phyloP scores from a whole-genome alignment of 352 stramenopile genomes.

The Phytophthora pinifolia region DNA sequence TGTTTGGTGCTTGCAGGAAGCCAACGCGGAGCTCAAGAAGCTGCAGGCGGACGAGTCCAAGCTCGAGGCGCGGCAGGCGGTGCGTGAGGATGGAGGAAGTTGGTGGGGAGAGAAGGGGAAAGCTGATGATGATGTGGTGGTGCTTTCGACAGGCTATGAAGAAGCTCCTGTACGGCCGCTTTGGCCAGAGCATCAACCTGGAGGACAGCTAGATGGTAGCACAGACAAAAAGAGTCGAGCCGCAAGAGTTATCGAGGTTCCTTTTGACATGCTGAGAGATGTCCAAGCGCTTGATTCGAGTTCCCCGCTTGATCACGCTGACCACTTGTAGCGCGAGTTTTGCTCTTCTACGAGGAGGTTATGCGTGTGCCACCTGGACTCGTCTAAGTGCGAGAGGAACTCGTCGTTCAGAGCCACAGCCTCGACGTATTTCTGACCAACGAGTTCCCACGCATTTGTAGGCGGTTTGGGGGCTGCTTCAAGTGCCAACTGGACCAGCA shows the following conservation, averaged over 20 bases:
- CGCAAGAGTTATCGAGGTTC: neutral
- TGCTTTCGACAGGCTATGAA: constrained; percentile 72
- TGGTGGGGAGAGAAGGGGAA: neutral
- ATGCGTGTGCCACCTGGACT: constrained; percentile 57
- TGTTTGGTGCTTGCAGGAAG: constrained; percentile 32
- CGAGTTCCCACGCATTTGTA: constrained; percentile 22
- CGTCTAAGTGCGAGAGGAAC: constrained; percentile 40
- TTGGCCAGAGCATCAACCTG: constrained; percentile 97
- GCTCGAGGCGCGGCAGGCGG: constrained; percentile 89
- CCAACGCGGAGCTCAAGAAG: constrained; percentile 79
- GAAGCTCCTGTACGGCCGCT: constrained; percentile 94
- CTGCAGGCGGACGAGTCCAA: constrained; percentile 85
- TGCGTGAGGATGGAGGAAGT: constrained; percentile 23
- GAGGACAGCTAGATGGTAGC: constrained; percentile 83
- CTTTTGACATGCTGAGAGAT: constrained; percentile 10
- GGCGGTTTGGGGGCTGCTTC: constrained; percentile 20
- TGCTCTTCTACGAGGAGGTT: constrained; percentile 68
- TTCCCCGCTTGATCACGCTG: constrained; percentile 11
- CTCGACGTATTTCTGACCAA: constrained; percentile 34
- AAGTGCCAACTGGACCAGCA: constrained; percentile 48
- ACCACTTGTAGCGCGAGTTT: constrained; percentile 61
- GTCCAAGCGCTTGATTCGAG: constrained; percentile 10
- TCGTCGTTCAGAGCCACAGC: constrained; percentile 27
- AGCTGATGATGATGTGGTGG: constrained; percentile 10
- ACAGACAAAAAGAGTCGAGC: neutral